Evolutionary conservation across 2,329 filamentous ascomycete genomes (phyloP).

Genomic region (Penicillium psychrosexuale): DNA sequence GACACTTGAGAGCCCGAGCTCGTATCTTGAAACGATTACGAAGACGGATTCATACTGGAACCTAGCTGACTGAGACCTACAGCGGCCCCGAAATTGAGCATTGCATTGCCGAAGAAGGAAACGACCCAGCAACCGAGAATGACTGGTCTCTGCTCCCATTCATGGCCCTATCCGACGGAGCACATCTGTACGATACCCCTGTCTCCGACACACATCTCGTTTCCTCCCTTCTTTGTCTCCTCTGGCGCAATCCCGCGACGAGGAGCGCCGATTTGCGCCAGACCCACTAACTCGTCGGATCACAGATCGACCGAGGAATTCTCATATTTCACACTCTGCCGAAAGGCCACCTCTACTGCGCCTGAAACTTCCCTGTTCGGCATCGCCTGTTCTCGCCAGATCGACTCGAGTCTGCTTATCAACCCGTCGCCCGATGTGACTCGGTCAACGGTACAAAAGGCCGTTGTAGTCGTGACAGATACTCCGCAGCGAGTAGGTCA

Average conservation of each 20-base stretch:
- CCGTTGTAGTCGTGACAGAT: slow-evolving; percentile 91
- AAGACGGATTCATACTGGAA: background rate
- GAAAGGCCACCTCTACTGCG: slow-evolving; percentile 42
- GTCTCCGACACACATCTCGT: background rate
- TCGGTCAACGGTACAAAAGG: slow-evolving; percentile 96
- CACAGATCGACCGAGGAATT: slow-evolving; percentile 77
- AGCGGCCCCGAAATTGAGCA: slow-evolving; percentile 88
- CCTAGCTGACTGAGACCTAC: slow-evolving; percentile 4
- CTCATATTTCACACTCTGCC: slow-evolving; percentile 91
- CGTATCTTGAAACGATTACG: background rate
- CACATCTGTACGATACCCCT: slow-evolving; percentile 68
- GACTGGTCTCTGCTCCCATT: slow-evolving; percentile 92
- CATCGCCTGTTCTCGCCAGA: slow-evolving; percentile 89
- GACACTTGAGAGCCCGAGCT: background rate
- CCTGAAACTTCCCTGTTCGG: slow-evolving; percentile 85
- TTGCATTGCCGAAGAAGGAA: slow-evolving; percentile 79
- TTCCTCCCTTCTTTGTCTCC: background rate
- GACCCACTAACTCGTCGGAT: slow-evolving; percentile 5
- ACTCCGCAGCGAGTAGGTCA: slow-evolving; percentile 87
- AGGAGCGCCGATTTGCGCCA: background rate
- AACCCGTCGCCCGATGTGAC: slow-evolving; percentile 85
- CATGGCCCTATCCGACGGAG: slow-evolving; percentile 94
- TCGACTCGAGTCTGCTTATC: slow-evolving; percentile 74
- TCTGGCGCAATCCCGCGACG: background rate
- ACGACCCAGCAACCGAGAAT: slow-evolving; percentile 76